Evolutionary conservation across 176 grass and related monocot genomes (phyloP).

Genomic region (Rhynchospora pubera): DNA sequence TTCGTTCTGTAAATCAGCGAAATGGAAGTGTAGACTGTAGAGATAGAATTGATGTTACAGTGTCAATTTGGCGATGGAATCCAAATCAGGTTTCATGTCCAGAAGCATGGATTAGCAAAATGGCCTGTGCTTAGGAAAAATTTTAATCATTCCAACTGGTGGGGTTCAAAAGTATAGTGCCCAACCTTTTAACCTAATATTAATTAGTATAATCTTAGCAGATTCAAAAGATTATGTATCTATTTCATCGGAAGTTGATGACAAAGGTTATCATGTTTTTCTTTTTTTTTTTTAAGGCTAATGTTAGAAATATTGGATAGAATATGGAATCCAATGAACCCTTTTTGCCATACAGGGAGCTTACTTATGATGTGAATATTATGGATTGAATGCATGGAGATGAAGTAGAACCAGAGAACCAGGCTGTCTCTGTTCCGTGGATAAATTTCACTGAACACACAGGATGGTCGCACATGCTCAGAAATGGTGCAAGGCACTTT

Average conservation of each 20-base stretch:
- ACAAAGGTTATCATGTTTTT: not conserved
- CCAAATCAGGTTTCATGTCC: constrained; percentile 4
- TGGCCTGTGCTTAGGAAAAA: not conserved
- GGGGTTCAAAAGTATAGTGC: not conserved
- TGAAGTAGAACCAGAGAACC: too few relatives aligned
- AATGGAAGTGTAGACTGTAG: constrained; percentile 7
- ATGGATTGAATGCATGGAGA: too few relatives aligned
- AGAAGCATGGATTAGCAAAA: not conserved
- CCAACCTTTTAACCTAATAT: not conserved
- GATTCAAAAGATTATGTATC: not conserved
- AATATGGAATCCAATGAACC: too few relatives aligned
- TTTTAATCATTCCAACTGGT: not conserved
- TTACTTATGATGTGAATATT: too few relatives aligned
- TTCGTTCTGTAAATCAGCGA: constrained; percentile 9
- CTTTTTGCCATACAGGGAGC: too few relatives aligned
- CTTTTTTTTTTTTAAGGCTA: too few relatives aligned
- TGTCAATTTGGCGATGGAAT: not conserved
- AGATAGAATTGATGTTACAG: not conserved
- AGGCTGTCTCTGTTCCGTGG: too few relatives aligned
- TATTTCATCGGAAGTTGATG: not conserved
- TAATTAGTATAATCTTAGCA: not conserved
- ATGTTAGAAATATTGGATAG: too few relatives aligned
- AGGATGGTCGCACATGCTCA: too few relatives aligned
- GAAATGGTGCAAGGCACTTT: too few relatives aligned
- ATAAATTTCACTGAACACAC: too few relatives aligned